Conservation (phyloP, 192 early-diverging fungal genomes). For the Rhizoclosmatium globosum region DNA sequence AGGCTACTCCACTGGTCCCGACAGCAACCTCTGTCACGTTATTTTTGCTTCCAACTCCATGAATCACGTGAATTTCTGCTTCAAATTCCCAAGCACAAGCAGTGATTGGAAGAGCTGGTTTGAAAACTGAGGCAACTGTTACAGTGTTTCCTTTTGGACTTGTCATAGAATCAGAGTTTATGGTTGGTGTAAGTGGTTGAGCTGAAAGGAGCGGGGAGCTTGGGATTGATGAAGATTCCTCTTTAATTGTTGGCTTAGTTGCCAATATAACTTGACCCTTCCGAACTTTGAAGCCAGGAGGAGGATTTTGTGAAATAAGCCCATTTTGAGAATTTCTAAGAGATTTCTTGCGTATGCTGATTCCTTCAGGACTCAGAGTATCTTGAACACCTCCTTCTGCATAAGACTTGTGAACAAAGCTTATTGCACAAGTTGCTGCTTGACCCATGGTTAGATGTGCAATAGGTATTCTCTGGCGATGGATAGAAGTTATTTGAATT, state of each 20-base stretch:
- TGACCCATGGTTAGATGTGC: constrained; percentile 73
- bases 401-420: constrained; percentile 34
- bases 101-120: neutral
- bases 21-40: constrained; percentile 38
- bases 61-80: constrained; percentile 71
- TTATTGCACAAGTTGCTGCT: constrained; percentile 78
- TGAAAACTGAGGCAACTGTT: constrained; percentile 5
- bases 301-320: neutral
- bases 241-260: neutral
- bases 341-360: neutral
- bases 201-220: neutral
- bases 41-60: constrained; percentile 42
- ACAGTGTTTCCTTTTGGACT: neutral
- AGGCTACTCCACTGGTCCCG: constrained; percentile 67
- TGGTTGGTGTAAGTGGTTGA: neutral
- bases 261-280: constrained; percentile 43
- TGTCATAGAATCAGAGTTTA: neutral
- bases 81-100: constrained; percentile 64
- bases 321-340: neutral
- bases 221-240: neutral
- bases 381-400: neutral
- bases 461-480: constrained; percentile 81
- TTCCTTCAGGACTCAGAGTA: neutral
- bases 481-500: constrained; percentile 78
- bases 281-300: constrained; percentile 41